phyloP scores from a whole-genome alignment of 2,329 filamentous ascomycete species.

The Madurella fahalii region DNA sequence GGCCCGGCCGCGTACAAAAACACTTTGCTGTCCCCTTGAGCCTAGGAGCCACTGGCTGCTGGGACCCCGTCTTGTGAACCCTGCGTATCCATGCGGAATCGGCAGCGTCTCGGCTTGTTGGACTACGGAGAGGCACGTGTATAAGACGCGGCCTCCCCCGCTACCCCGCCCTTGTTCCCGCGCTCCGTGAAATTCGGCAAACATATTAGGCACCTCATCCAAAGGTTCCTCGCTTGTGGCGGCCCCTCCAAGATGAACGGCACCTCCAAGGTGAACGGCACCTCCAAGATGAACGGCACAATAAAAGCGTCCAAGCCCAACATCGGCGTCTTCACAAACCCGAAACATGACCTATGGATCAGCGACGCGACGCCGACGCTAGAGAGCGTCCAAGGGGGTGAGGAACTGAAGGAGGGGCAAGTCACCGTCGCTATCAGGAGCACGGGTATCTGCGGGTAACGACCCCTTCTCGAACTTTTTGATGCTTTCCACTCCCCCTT shows the following conservation, averaged over 20 bases:
- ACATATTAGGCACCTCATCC: not conserved
- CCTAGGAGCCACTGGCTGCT: not conserved
- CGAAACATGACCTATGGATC: slow-evolving; percentile 86
- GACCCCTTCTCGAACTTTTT: not conserved
- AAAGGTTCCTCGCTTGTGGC: not conserved
- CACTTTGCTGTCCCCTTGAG: not conserved
- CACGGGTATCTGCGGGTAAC: slow-evolving; percentile 90
- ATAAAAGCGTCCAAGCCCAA: slow-evolving; percentile 62
- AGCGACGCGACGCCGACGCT: slow-evolving; percentile 70
- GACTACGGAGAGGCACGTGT: not conserved
- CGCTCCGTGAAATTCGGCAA: not conserved
- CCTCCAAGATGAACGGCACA: slow-evolving; percentile 8
- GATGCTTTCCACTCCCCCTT: too few relatives aligned
- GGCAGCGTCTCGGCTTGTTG: not conserved
- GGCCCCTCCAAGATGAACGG: slow-evolving; percentile 5
- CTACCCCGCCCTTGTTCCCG: slow-evolving; percentile 10
- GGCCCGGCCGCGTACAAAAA: slow-evolving; percentile 1
- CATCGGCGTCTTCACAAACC: slow-evolving; percentile 95
- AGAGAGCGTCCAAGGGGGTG: slow-evolving; percentile 65
- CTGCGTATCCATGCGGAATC: slow-evolving; percentile 4
- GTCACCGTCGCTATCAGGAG: slow-evolving; percentile 87
- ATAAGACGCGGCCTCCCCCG: slow-evolving; percentile 13
- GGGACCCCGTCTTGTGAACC: not conserved
- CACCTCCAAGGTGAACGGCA: too few relatives aligned
- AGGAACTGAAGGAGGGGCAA: slow-evolving; percentile 71